phyloP scores from a whole-genome alignment of 768 basidiomycete species.

The Inosperma sp. region DNA sequence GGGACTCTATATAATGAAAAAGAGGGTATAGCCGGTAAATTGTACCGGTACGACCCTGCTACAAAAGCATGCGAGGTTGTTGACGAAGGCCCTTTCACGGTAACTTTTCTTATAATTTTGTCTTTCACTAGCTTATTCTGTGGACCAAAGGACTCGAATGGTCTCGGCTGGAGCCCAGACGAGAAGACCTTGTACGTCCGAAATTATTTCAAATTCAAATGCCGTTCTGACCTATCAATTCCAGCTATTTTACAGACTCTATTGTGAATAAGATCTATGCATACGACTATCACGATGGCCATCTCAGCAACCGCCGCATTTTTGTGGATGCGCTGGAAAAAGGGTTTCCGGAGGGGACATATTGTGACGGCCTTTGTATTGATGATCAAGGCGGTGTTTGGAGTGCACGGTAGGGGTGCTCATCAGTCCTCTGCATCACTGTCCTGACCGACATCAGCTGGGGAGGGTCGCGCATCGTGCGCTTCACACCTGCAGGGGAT shows the following conservation, averaged over 20 bases:
- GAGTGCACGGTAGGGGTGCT: constrained; percentile 46
- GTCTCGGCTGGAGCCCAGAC: constrained; percentile 60
- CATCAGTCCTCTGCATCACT: neutral
- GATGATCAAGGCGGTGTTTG: constrained; percentile 61
- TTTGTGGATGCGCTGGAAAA: constrained; percentile 54
- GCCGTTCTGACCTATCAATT: constrained; percentile 6
- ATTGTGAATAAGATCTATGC: constrained; percentile 60
- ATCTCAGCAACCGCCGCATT: constrained; percentile 49
- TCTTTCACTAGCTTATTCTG: constrained; percentile 6
- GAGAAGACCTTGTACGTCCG: constrained; percentile 52
- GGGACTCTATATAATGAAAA: constrained; percentile 56
- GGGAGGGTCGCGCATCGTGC: constrained; percentile 57
- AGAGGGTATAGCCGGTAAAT: constrained; percentile 47
- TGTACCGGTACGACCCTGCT: constrained; percentile 56
- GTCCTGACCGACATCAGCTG: constrained; percentile 39
- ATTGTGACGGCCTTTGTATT: constrained; percentile 63
- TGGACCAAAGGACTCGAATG: constrained; percentile 51
- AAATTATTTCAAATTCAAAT: constrained; percentile 1
- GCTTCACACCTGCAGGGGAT: constrained; percentile 50
- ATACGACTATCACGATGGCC: constrained; percentile 61
- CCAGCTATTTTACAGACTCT: constrained; percentile 71
- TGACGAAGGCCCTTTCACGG: constrained; percentile 65
- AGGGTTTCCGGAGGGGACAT: constrained; percentile 47
- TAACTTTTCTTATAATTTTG: constrained; percentile 23
- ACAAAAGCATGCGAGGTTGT: constrained; percentile 44